phyloP scores from a whole-genome alignment of 305 asterid species.

The Solanum hybrid region DNA sequence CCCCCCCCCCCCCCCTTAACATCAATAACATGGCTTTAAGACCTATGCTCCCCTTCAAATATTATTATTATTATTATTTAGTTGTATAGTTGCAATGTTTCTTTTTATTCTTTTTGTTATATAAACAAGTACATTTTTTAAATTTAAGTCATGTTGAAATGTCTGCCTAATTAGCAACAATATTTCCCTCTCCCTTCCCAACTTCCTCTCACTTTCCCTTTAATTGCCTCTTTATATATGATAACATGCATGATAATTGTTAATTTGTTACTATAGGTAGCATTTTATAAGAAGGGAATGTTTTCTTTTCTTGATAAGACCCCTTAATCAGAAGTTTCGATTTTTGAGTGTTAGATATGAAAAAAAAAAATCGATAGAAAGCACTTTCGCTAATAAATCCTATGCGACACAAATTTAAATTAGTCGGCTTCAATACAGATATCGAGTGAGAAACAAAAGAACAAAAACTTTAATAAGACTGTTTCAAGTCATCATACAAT shows the following conservation, averaged over 20 bases:
- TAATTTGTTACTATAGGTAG: background rate
- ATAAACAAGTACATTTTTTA: background rate
- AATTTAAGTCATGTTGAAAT: background rate
- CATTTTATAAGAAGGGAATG: background rate
- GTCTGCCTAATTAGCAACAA: background rate
- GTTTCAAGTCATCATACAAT: background rate
- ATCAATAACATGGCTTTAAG: slow-evolving; percentile 15
- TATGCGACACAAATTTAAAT: too few species aligned
- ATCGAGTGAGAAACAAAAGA: background rate
- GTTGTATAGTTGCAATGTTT: background rate
- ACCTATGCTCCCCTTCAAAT: slow-evolving; percentile 9
- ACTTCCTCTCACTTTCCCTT: background rate
- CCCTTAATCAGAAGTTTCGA: background rate
- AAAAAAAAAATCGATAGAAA: too few species aligned
- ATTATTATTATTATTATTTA: background rate
- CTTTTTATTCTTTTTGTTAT: background rate
- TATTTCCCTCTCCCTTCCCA: background rate
- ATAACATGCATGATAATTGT: background rate
- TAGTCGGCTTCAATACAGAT: background rate
- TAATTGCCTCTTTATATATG: background rate
- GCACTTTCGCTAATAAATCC: too few species aligned
- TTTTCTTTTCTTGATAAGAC: background rate
- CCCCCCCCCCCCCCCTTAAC: background rate
- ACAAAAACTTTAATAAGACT: background rate
- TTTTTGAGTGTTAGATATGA: background rate